Base-by-base conservation (phyloP, 768 basidiomycete genomes). In the Gyrodon lividus region DNA sequence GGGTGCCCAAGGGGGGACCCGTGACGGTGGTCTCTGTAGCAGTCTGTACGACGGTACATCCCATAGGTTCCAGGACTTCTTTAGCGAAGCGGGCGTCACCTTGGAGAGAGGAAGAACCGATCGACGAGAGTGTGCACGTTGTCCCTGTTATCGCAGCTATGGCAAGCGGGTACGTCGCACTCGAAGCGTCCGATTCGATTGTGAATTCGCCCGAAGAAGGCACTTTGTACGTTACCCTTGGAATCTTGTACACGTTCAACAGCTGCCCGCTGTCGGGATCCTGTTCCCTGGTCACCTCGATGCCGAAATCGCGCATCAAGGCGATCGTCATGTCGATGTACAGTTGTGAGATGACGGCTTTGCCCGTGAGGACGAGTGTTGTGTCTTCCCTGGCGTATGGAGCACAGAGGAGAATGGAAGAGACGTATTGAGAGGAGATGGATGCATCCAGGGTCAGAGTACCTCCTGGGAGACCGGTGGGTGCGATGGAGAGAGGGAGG, bases 261-360 rank as follows among this genome's bases (percentile, higher is more conserved):
- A 70, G 71, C 44, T 81, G 78, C 5, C 90, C 87, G 0, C 81
- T 79, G 24, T 62, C 68, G 0, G 77, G 59, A 59, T 89, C 90
- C 14, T 60, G 66, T 51, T 87, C 77, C 42, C 96, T 82, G 16
- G 72, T 70, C 43, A 93, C 95, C 8, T 76, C 59, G 54, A 98
- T 75, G 4, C 94, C 96, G 66, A 99, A 99, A 7, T 87, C 82
- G 55, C 77, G 77, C 97, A 99, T 98, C 87, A 99, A 97, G 8
- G 93, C 85, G 59, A 97, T 88, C 8, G 97, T 98, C 97, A 98
- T 98, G 73, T 99, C 95, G 69, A 99, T 98, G 74, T 98, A 99
- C 0, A 94, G 94, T 72, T 98, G 96, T 5, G 93, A 97, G 66
- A 99, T 98, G 64, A 98, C 97, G 53, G 90, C 86, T 0, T 93